Evolutionary conservation across 1,139 yeast genomes (phyloP).

Genomic region (Magnusiomyces magnusii): DNA sequence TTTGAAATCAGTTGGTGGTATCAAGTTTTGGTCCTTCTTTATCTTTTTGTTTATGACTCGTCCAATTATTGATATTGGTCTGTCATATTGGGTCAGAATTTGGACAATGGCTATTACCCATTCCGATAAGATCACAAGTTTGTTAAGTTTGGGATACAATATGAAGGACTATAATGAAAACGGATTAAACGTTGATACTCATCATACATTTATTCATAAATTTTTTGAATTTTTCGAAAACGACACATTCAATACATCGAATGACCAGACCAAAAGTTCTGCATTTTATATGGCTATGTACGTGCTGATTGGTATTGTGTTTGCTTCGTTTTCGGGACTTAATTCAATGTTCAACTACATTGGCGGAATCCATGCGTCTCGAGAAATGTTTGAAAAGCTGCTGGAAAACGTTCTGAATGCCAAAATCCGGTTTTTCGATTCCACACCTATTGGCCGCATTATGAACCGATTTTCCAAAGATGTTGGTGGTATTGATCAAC

Average conservation of each 20-base stretch:
- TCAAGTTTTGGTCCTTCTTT: constrained; percentile 43
- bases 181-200: background rate
- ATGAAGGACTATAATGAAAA: too few relatives aligned
- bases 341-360: constrained; percentile 55
- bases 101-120: constrained; percentile 46
- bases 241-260: background rate
- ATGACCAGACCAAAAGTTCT: constrained; percentile 35
- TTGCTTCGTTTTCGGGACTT: constrained; percentile 47
- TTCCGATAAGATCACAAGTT: background rate
- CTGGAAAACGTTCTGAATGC: constrained; percentile 65
- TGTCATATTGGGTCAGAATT: constrained; percentile 78
- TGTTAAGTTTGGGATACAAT: too few relatives aligned
- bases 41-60: constrained; percentile 43
- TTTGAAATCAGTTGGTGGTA: constrained; percentile 57
- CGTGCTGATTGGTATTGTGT: constrained; percentile 57
- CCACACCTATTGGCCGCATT: constrained; percentile 93
- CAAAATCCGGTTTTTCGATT: constrained; percentile 80
- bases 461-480: constrained; percentile 97
- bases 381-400: constrained; percentile 59
- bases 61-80: constrained; percentile 53
- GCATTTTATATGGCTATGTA: constrained; percentile 62
- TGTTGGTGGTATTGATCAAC: constrained; percentile 90
- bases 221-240: too few relatives aligned
- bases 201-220: background rate
- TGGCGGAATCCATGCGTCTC: constrained; percentile 76